Evolutionary conservation across 2,329 filamentous ascomycete genomes (phyloP), one percentile per base, ranked within the genome.

Genomic region (Colletotrichum cuscutae): DNA sequence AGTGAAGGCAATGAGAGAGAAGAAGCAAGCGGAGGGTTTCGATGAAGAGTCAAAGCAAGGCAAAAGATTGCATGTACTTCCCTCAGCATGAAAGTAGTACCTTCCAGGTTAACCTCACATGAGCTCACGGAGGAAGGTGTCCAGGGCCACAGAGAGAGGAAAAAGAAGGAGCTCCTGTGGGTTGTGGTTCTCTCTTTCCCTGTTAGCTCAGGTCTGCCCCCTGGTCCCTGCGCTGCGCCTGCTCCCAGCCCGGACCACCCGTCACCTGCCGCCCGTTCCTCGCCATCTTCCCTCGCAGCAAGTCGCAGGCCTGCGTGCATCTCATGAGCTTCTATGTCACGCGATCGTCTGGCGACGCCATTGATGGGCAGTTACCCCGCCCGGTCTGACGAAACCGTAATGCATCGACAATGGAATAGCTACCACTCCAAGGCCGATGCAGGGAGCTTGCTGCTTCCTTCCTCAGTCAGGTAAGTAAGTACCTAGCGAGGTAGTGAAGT

Each of bases 351-450:
- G 62, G 28, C 71, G 37, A 22, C 68, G 68, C 71, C 68, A 73
- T 72, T 59, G 56, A 72, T 73, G 66, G 63, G 37, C 68, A 72
- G 59, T 72, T 73, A 73, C 71, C 71, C 71, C 71, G 71, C 71
- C 71, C 62, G 68, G 71, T 72, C 71, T 73, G 71, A 73, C 71
- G 71, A 73, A 73, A 73, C 71, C 71, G 71, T 73, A 73, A 73
- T 72, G 71, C 71, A 73, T 57, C 66, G 61, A 37, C 62, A 67
- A 53, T 58, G 49, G 26, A 67, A 53, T 58, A 30, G 26, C 24
- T 13, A 19, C 62, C 52, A 30, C 30, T 22, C 15, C 49, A 32
- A 22, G 6, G 49, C 52, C 52, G 2, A 57, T 46, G 32, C 62
- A 65, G 32, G 62, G 52, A 65, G 62, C 61, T 56, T 22, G 37